Percentiles rank a stretch among this genome's conserved stretches.
Conservation (phyloP, 1,139 yeast species). For the Zygosaccharomyces sapae region DNA sequence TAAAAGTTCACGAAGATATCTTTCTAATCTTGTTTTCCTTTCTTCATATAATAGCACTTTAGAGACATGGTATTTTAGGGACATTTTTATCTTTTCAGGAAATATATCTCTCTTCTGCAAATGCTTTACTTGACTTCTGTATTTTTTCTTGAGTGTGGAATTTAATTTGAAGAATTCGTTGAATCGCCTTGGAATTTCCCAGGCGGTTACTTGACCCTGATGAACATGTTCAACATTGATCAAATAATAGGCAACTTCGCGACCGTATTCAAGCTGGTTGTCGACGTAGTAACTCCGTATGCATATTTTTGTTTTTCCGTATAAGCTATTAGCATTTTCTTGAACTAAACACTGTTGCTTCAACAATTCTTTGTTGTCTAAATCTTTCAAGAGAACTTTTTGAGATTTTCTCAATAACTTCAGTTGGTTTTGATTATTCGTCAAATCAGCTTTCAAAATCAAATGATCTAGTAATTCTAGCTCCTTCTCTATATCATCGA, state of each 20-base stretch:
- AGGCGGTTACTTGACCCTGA: conserved; percentile 59
- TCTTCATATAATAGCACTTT: conserved; percentile 56
- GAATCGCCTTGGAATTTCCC: conserved; percentile 86
- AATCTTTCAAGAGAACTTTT: conserved; percentile 61
- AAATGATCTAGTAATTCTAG: conserved; percentile 60
- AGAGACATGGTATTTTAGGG: conserved; percentile 52
- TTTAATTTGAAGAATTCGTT: conserved; percentile 77
- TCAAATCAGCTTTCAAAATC: conserved; percentile 73
- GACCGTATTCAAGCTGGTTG: conserved; percentile 46
- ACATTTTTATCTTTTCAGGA: conserved; percentile 44
- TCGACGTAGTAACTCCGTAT: conserved; percentile 66
- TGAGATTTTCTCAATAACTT: conserved; percentile 65
- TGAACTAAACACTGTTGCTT: conserved; percentile 79
- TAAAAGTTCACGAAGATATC: conserved; percentile 56
- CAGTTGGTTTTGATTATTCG: conserved; percentile 67
- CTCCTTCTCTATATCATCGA: conserved; percentile 62
- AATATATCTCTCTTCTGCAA: conserved; percentile 56
- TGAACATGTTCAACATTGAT: conserved; percentile 64
- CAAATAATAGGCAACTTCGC: conserved; percentile 63
- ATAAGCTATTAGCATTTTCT: conserved; percentile 75
- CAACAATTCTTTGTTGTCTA: conserved; percentile 65
- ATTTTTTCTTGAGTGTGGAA: conserved; percentile 54
- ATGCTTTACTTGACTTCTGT: conserved; percentile 46
- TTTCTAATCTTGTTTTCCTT: conserved; percentile 57
- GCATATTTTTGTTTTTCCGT: conserved; percentile 59